A percentile compares a stretch with the other conserved stretches of the same genome.
These are phyloP conservation scores for Leccinum fallax DNA, from an alignment of 1,284 basidiomycete genomes.

Conservation along the genomic window DNA sequence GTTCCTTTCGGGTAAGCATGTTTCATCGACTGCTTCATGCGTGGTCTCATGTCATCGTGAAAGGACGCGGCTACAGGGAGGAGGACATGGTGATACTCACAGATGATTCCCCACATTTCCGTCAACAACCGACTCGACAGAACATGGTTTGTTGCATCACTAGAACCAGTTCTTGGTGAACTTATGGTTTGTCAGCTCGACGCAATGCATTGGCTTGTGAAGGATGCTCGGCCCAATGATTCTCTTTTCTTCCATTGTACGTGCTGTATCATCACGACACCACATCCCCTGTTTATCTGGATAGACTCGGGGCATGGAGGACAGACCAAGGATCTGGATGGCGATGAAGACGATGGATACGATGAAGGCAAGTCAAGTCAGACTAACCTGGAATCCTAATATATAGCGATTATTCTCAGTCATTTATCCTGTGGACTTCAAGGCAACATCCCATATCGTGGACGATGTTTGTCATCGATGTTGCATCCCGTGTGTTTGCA, in stretches of 20 bases:
- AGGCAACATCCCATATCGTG: constrained; percentile 72
- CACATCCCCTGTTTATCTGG: background rate
- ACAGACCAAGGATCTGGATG: constrained; percentile 51
- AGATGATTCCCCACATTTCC: constrained; percentile 68
- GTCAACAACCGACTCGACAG: constrained; percentile 70
- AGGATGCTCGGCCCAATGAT: constrained; percentile 78
- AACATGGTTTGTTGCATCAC: constrained; percentile 67
- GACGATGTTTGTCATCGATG: constrained; percentile 70
- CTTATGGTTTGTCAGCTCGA: constrained; percentile 46
- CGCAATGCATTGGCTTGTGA: constrained; percentile 92
- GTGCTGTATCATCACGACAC: constrained; percentile 24
- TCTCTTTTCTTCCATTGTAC: constrained; percentile 91
- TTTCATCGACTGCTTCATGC: background rate
- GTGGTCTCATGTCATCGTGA: background rate
- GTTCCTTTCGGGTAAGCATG: constrained; percentile 67
- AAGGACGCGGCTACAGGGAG: constrained; percentile 59
- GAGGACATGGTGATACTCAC: constrained; percentile 90
- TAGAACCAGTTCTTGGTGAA: background rate
- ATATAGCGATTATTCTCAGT: constrained; percentile 44
- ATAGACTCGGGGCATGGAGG: constrained; percentile 59
- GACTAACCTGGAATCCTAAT: background rate
- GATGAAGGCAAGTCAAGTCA: constrained; percentile 37
- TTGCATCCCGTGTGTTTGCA: background rate
- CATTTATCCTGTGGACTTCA: constrained; percentile 84
- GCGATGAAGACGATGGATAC: constrained; percentile 41